Evolutionary conservation across 1,284 basidiomycete genomes (phyloP).

Genomic region (Anthracocystis setariae): DNA sequence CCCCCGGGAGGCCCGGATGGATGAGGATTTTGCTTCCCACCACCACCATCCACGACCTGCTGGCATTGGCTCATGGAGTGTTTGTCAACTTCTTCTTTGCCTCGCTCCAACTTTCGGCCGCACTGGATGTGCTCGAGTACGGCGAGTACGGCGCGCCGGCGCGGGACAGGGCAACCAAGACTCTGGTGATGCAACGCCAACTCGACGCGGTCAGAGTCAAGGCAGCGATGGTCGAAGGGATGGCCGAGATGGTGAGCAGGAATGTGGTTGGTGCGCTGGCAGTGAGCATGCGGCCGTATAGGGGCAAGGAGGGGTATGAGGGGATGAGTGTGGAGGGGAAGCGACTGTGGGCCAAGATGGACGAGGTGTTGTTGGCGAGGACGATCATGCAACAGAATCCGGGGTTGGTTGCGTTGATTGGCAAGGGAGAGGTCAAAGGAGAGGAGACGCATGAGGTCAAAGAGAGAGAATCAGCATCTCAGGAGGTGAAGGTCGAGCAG

Average conservation of each 20-base stretch:
- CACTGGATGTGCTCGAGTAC: constrained; percentile 59
- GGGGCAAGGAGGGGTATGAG: background rate
- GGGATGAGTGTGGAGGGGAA: constrained; percentile 19
- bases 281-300: constrained; percentile 13
- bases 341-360: constrained; percentile 15
- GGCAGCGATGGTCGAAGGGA: constrained; percentile 2
- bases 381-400: constrained; percentile 27
- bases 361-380: constrained; percentile 20
- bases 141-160: constrained; percentile 18
- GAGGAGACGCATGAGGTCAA: background rate
- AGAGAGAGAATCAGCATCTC: too few relatives aligned
- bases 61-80: constrained; percentile 78
- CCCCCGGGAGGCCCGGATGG: constrained; percentile 61
- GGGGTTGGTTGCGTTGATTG: background rate
- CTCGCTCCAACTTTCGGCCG: constrained; percentile 75
- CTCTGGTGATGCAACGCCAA: constrained; percentile 5
- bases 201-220: constrained; percentile 12
- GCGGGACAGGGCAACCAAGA: background rate
- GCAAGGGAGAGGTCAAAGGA: background rate
- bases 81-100: constrained; percentile 79
- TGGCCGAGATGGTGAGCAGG: constrained; percentile 1
- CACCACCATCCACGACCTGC: constrained; percentile 77
- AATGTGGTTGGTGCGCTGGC: constrained; percentile 8
- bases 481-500: too few relatives aligned
- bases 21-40: constrained; percentile 74